These are phyloP conservation scores for Rickenella mellea DNA, from an alignment of 768 basidiomycete species.

Conservation along the genomic window DNA sequence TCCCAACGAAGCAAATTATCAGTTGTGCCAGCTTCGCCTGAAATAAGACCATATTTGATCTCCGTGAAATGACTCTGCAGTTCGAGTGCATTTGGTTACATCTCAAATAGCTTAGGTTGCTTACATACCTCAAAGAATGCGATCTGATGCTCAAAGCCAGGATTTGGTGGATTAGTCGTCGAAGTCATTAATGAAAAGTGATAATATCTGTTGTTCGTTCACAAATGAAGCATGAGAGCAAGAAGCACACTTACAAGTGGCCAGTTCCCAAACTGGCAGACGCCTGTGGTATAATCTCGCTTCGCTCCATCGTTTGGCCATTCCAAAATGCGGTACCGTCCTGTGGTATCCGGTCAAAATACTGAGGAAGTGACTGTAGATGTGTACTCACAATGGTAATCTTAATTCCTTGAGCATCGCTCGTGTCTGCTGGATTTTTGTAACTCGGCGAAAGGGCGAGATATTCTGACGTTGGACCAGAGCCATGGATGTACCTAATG, in stretches of 20 bases:
- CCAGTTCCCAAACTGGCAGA: slow-evolving; percentile 33
- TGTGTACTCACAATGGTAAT: slow-evolving; percentile 12
- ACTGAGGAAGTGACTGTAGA: background rate
- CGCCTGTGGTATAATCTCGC: slow-evolving; percentile 24
- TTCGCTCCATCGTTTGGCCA: slow-evolving; percentile 21
- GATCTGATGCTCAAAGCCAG: slow-evolving; percentile 16
- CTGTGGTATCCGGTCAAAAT: background rate
- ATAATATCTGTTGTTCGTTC: too few species aligned
- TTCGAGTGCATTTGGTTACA: background rate
- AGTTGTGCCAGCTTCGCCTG: slow-evolving; percentile 9
- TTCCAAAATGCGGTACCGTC: slow-evolving; percentile 15
- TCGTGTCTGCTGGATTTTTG: slow-evolving; percentile 16
- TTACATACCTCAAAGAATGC: slow-evolving; percentile 5
- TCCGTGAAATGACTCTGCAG: slow-evolving; percentile 6
- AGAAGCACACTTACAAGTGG: too few species aligned
- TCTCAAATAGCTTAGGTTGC: background rate
- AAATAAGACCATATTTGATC: slow-evolving; percentile 14
- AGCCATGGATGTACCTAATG: slow-evolving; percentile 18
- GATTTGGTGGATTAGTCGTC: slow-evolving; percentile 12
- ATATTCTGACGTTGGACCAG: slow-evolving; percentile 12
- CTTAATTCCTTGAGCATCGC: slow-evolving; percentile 16
- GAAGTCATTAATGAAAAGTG: slow-evolving; percentile 18
- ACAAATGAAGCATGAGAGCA: too few species aligned
- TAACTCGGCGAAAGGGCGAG: slow-evolving; percentile 11
- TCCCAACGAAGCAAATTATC: slow-evolving; percentile 12